A percentile compares a stretch with the other conserved stretches of the same genome.
phyloP scores from a whole-genome alignment of 306 rosid genomes.

The Mimosa pudica region DNA sequence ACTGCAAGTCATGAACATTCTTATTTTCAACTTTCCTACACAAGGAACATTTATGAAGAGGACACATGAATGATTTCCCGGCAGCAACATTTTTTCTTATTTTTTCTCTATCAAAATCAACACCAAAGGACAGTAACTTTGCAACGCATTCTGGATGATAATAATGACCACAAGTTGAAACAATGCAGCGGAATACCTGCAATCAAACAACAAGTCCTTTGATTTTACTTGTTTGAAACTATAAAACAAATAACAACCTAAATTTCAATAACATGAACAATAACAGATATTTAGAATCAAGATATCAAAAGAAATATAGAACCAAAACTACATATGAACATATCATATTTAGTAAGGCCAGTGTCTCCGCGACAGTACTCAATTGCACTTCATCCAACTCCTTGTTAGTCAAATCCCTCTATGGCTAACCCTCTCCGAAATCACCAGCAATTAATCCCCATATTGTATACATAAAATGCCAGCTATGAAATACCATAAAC shows the following conservation, averaged over 20 bases:
- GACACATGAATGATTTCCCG: conserved; percentile 63
- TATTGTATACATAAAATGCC: background rate
- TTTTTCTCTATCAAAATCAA: conserved; percentile 35
- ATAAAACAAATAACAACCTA: background rate
- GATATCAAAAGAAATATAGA: background rate
- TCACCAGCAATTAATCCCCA: background rate
- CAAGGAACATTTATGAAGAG: conserved; percentile 55
- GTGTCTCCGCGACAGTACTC: too few relatives aligned
- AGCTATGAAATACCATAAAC: too few relatives aligned
- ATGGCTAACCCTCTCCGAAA: background rate
- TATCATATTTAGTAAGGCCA: background rate
- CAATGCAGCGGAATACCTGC: conserved; percentile 61
- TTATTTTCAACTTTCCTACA: conserved; percentile 59
- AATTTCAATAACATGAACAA: conserved; percentile 13
- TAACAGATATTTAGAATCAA: background rate
- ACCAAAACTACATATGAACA: conserved; percentile 25
- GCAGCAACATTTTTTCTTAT: conserved; percentile 41
- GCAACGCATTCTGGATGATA: conserved; percentile 68
- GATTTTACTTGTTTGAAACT: conserved; percentile 8
- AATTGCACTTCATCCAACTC: too few relatives aligned
- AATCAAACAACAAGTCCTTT: conserved; percentile 25
- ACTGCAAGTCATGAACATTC: conserved; percentile 52
- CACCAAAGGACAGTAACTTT: conserved; percentile 43
- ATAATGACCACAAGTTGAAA: conserved; percentile 61
- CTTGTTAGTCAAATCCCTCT: background rate